phyloP scores from a whole-genome alignment of 2,329 filamentous ascomycete species.

The Calonectria montana region DNA sequence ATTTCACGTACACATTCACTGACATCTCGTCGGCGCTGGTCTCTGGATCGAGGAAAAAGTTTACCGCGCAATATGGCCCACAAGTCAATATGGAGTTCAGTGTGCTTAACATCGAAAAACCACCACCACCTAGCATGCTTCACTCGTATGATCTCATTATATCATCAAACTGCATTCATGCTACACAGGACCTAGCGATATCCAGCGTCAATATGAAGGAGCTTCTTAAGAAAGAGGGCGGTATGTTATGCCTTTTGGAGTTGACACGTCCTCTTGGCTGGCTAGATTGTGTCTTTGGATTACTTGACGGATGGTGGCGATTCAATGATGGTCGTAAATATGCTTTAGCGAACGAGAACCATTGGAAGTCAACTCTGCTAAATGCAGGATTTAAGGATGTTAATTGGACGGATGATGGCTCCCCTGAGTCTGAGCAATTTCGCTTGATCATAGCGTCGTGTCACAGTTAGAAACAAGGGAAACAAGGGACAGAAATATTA shows the following conservation, averaged over 20 bases:
- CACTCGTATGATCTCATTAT: slow-evolving; percentile 47
- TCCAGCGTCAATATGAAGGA: slow-evolving; percentile 36
- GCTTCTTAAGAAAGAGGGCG: slow-evolving; percentile 34
- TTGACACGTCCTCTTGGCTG: not conserved
- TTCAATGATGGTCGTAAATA: not conserved
- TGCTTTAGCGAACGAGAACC: not conserved
- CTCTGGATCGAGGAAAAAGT: slow-evolving; percentile 39
- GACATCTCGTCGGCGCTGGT: slow-evolving; percentile 53
- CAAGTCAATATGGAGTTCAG: slow-evolving; percentile 38
- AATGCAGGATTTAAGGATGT: not conserved
- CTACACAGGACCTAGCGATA: slow-evolving; percentile 40
- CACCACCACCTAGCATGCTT: slow-evolving; percentile 22
- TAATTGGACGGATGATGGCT: not conserved
- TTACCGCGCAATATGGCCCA: slow-evolving; percentile 19
- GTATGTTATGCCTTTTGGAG: not conserved
- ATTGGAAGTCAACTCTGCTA: not conserved
- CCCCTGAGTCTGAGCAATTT: not conserved
- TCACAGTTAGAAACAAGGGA: too few relatives aligned
- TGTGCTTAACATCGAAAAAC: slow-evolving; percentile 45
- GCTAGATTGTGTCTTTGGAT: slow-evolving; percentile 6
- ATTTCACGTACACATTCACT: slow-evolving; percentile 55
- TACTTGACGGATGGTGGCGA: slow-evolving; percentile 13
- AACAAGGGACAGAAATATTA: too few relatives aligned
- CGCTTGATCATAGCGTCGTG: not conserved
- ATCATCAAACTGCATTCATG: slow-evolving; percentile 52